Evolutionary conservation across 1,139 yeast species (phyloP).

Genomic region (Taphrina sp.): DNA sequence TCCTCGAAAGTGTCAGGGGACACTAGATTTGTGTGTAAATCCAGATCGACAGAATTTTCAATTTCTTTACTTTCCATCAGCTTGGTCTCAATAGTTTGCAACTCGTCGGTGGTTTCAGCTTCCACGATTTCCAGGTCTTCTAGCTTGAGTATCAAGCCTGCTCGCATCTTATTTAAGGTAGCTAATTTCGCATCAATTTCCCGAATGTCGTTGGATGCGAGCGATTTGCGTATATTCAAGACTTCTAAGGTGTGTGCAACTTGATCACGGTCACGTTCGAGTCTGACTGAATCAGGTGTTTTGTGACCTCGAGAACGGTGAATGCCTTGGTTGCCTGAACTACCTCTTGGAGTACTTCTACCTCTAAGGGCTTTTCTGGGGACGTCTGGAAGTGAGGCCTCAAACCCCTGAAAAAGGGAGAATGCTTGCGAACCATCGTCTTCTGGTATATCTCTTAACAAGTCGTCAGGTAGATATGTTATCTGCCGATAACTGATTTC

Average conservation of each 20-base stretch:
- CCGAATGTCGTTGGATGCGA: slow-evolving; percentile 60
- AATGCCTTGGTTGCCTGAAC: slow-evolving; percentile 2
- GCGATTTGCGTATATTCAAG: slow-evolving; percentile 58
- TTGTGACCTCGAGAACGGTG: slow-evolving; percentile 6
- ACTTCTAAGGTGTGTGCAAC: slow-evolving; percentile 54
- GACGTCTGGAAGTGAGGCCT: slow-evolving; percentile 52
- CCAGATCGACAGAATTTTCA: slow-evolving; percentile 14
- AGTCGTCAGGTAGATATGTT: slow-evolving; percentile 56
- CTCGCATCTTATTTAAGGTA: slow-evolving; percentile 53
- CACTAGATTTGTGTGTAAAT: slow-evolving; percentile 1
- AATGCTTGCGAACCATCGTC: slow-evolving; percentile 42
- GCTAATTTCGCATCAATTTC: slow-evolving; percentile 61
- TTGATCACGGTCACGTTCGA: slow-evolving; percentile 47
- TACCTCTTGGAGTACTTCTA: slow-evolving; percentile 4
- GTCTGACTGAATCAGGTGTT: slow-evolving; percentile 38
- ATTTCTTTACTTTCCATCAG: slow-evolving; percentile 18
- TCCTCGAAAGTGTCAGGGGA: slow-evolving; percentile 16
- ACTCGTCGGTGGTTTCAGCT: slow-evolving; percentile 50
- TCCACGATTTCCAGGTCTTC: slow-evolving; percentile 62
- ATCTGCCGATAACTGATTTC: slow-evolving; percentile 44
- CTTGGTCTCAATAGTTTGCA: slow-evolving; percentile 28
- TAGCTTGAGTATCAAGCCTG: slow-evolving; percentile 56
- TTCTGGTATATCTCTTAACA: slow-evolving; percentile 54
- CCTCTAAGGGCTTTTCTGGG: slow-evolving; percentile 14
- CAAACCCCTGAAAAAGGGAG: slow-evolving; percentile 66